phyloP scores from a whole-genome alignment of 1,139 yeast species.

The Pichia sp. region DNA sequence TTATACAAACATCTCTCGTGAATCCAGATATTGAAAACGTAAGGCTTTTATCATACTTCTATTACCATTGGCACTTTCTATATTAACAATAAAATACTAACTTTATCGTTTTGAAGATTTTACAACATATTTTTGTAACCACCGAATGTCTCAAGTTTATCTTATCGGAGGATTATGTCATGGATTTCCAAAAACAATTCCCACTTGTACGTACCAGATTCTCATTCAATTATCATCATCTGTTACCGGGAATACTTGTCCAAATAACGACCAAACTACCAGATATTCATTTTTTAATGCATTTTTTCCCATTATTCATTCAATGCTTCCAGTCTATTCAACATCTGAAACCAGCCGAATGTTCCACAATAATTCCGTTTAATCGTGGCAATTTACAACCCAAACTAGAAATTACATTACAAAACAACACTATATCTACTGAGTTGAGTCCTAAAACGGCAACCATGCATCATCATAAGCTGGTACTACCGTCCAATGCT shows the following conservation, averaged over 20 bases:
- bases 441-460: neutral
- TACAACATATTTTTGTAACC: too few relatives aligned
- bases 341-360: neutral
- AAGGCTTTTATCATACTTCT: too few relatives aligned
- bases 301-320: neutral
- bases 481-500: constrained; percentile 4
- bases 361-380: neutral
- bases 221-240: constrained; percentile 3
- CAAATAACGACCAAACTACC: neutral
- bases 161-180: too few relatives aligned
- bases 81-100: too few relatives aligned
- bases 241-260: constrained; percentile 2
- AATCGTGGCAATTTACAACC: neutral
- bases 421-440: neutral
- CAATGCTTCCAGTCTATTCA: constrained; percentile 1
- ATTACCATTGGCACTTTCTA: too few relatives aligned
- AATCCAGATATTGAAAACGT: too few relatives aligned
- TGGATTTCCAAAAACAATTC: too few relatives aligned
- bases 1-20: too few relatives aligned
- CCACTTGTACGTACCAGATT: too few relatives aligned
- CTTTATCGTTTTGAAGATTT: too few relatives aligned
- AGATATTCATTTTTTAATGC: neutral
- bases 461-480: neutral
- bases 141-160: too few relatives aligned
- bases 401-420: too few relatives aligned